Conservation (phyloP, 2,329 filamentous ascomycete genomes). For the Diaporthe citriasiana region DNA sequence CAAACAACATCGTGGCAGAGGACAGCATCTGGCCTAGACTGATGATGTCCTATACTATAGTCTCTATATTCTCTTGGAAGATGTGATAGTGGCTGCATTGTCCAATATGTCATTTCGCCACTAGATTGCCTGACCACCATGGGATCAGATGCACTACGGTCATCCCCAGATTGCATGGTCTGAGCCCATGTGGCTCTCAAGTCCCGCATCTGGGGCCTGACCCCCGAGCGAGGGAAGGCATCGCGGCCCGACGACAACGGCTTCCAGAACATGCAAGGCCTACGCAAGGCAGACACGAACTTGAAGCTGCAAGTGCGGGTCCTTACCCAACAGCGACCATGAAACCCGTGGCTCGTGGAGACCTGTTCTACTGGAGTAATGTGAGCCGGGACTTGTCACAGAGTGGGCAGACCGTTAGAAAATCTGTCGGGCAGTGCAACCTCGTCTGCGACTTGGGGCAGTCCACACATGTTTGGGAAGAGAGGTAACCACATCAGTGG, state of each 20-base stretch:
- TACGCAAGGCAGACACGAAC: background rate
- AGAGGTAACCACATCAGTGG: slow-evolving; percentile 1
- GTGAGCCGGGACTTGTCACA: background rate
- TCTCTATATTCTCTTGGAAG: background rate
- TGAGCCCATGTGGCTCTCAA: background rate
- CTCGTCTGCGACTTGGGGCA: slow-evolving; percentile 3
- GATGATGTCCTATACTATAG: background rate
- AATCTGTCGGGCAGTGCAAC: slow-evolving; percentile 6
- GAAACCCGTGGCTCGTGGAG: slow-evolving; percentile 11
- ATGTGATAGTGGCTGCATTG: background rate
- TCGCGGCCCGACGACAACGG: slow-evolving; percentile 20
- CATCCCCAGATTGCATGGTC: background rate
- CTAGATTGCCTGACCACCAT: background rate
- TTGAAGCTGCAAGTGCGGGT: slow-evolving; percentile 9
- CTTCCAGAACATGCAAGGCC: slow-evolving; percentile 9
- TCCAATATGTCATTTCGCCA: background rate
- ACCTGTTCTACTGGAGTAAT: background rate
- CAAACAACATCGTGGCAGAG: background rate
- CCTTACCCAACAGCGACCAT: background rate
- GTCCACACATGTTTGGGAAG: background rate
- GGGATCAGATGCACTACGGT: background rate
- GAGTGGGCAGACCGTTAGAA: slow-evolving; percentile 17
- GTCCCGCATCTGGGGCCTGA: background rate
- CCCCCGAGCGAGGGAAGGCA: background rate
- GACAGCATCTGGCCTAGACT: background rate